phyloP scores from a whole-genome alignment of 805 yeast species.

The Torulaspora maleeae region DNA sequence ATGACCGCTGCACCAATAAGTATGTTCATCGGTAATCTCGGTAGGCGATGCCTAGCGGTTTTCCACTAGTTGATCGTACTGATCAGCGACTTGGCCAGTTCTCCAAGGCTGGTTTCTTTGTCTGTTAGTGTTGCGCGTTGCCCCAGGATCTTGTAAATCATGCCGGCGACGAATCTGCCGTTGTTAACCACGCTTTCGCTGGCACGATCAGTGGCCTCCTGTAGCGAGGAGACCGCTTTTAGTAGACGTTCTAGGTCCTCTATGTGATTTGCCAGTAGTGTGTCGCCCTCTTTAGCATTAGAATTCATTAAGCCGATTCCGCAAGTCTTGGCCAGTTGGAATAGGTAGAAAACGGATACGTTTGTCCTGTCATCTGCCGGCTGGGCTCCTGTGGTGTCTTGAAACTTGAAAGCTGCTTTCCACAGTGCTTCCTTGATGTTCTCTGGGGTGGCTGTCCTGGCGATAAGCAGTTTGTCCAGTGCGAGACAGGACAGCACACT shows the following conservation, averaged over 20 bases:
- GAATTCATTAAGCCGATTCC: slow-evolving; percentile 27
- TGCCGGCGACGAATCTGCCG: slow-evolving; percentile 31
- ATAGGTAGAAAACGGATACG: slow-evolving; percentile 23
- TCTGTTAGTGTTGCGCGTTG: slow-evolving; percentile 6
- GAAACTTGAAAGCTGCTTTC: slow-evolving; percentile 24
- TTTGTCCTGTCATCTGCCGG: slow-evolving; percentile 1
- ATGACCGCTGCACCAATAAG: not conserved
- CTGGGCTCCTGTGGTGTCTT: slow-evolving; percentile 9
- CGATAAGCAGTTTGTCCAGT: slow-evolving; percentile 27
- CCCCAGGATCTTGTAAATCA: slow-evolving; percentile 18
- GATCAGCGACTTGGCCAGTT: slow-evolving; percentile 11
- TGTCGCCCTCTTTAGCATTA: slow-evolving; percentile 1
- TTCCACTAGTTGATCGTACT: not conserved
- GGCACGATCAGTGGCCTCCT: slow-evolving; percentile 20
- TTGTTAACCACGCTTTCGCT: slow-evolving; percentile 30
- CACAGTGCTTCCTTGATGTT: slow-evolving; percentile 17
- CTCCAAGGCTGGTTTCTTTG: slow-evolving; percentile 13
- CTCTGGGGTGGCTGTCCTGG: slow-evolving; percentile 7
- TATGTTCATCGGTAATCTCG: not conserved
- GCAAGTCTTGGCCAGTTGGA: slow-evolving; percentile 31
- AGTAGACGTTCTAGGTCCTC: slow-evolving; percentile 16
- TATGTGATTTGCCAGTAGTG: slow-evolving; percentile 13
- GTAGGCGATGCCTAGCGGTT: not conserved
- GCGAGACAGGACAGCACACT: slow-evolving; percentile 26
- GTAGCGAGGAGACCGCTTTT: slow-evolving; percentile 15